phyloP scores from a whole-genome alignment of 2,329 filamentous ascomycete species.

The Penicillium sp. region DNA sequence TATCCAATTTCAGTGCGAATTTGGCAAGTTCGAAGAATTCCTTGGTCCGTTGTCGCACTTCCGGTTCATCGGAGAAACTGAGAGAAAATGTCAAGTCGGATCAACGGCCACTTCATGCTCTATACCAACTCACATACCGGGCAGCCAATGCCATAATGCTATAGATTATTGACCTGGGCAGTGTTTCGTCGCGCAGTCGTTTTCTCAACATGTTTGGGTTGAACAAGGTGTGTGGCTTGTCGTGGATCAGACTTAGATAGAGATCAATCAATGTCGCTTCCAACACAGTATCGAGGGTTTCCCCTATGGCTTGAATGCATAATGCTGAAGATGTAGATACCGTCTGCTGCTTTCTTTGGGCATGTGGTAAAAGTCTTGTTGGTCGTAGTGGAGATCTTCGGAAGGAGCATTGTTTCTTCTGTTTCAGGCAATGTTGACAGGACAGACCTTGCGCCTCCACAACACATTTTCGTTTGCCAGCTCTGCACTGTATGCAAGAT shows the following conservation, averaged over 20 bases:
- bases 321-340: neutral
- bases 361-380: neutral
- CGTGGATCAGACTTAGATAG: conserved; percentile 9
- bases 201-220: neutral
- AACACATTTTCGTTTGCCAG: conserved; percentile 1
- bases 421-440: neutral
- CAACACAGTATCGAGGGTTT: neutral
- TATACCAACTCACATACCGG: neutral
- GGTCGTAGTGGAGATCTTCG: neutral
- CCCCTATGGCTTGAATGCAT: neutral
- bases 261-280: conserved; percentile 2
- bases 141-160: conserved; percentile 4
- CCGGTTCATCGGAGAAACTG: conserved; percentile 1
- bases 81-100: neutral
- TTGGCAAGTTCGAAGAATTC: conserved; percentile 1
- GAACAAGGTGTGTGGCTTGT: conserved; percentile 10
- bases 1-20: conserved; percentile 50
- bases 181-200: neutral
- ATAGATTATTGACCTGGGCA: neutral
- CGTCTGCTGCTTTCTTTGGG: neutral
- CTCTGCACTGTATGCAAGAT: conserved; percentile 2
- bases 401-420: conserved; percentile 2
- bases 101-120: neutral
- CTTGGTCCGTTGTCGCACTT: neutral
- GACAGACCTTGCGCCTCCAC: neutral